These are phyloP conservation scores for Pleodorina starrii DNA, from an alignment of 139 green algal species.

Conservation along the genomic window DNA sequence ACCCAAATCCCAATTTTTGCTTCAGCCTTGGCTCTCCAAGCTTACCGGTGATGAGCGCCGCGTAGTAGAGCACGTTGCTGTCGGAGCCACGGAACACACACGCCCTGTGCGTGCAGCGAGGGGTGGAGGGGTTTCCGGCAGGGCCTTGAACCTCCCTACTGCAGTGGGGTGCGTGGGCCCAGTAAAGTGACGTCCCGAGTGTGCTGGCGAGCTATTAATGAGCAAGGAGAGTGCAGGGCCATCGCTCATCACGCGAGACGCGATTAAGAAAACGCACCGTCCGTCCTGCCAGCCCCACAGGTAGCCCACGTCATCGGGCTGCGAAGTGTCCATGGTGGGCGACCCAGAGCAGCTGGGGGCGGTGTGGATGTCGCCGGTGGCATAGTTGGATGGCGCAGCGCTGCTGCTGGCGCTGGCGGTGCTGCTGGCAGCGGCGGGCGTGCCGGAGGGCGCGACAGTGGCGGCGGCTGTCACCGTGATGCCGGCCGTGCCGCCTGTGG, in stretches of 20 bases:
- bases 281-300: slow-evolving; percentile 57
- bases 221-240: no score
- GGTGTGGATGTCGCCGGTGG: neutral
- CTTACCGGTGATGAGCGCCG: slow-evolving; percentile 27
- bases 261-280: neutral
- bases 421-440: neutral
- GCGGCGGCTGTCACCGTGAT: neutral
- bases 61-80: slow-evolving; percentile 32
- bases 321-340: slow-evolving; percentile 23
- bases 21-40: neutral
- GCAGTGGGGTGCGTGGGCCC: no score
- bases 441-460: no score
- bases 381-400: neutral
- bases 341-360: slow-evolving; percentile 5
- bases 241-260: no score
- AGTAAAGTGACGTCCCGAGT: no score
- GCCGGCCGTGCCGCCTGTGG: neutral
- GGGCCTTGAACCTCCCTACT: no score
- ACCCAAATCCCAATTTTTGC: no score
- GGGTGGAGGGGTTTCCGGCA: no score
- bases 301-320: slow-evolving; percentile 40
- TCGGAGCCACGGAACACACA: slow-evolving; percentile 43
- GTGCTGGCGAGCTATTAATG: no score
- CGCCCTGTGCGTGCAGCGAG: no score
- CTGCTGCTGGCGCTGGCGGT: neutral